A percentile compares a stretch with the other conserved stretches of the same genome.
phyloP scores from a whole-genome alignment of 2,329 filamentous ascomycete genomes.

The Ascomycota sp. region DNA sequence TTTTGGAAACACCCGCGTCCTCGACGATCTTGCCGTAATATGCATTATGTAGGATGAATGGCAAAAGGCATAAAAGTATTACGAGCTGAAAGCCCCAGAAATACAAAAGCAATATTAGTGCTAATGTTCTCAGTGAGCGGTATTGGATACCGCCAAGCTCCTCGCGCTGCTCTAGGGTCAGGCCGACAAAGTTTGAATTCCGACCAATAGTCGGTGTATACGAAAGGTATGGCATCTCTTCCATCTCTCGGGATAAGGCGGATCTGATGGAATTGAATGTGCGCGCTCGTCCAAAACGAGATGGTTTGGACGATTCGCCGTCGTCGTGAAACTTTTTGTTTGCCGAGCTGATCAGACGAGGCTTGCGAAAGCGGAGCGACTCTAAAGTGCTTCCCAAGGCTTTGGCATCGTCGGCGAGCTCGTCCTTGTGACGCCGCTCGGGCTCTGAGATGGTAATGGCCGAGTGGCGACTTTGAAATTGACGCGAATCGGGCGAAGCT shows the following conservation, averaged over 20 bases:
- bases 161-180: slow-evolving; percentile 80
- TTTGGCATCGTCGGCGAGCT: slow-evolving; percentile 20
- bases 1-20: slow-evolving; percentile 36
- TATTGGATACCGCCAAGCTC: slow-evolving; percentile 96
- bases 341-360: slow-evolving; percentile 16
- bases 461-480: slow-evolving; percentile 20
- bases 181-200: slow-evolving; percentile 78
- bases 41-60: slow-evolving; percentile 53
- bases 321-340: slow-evolving; percentile 19
- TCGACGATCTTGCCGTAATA: slow-evolving; percentile 47
- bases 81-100: slow-evolving; percentile 69
- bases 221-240: slow-evolving; percentile 71
- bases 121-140: slow-evolving; percentile 70
- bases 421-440: slow-evolving; percentile 16
- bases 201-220: slow-evolving; percentile 83
- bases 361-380: slow-evolving; percentile 22
- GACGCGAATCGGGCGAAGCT: slow-evolving; percentile 5
- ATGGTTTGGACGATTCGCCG: slow-evolving; percentile 4
- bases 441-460: slow-evolving; percentile 52
- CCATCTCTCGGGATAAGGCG: slow-evolving; percentile 25
- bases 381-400: slow-evolving; percentile 19
- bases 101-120: slow-evolving; percentile 57
- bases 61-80: slow-evolving; percentile 50
- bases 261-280: slow-evolving; percentile 40
- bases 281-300: slow-evolving; percentile 15